A percentile compares a stretch with the other conserved stretches of the same genome.
phyloP scores from a whole-genome alignment of 257 asterid species.

The Perilla frutescens region DNA sequence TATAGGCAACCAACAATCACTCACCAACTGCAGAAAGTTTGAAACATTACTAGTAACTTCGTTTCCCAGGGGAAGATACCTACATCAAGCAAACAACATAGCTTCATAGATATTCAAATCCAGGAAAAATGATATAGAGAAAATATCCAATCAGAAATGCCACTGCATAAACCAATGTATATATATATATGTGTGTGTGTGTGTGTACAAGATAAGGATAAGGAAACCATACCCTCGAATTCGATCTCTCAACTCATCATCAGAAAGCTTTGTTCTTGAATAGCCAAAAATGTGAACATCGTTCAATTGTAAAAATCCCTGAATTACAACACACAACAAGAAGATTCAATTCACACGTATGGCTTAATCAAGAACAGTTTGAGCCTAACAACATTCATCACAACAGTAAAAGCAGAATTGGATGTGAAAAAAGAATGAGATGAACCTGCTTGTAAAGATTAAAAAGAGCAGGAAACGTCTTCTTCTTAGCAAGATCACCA shows the following conservation, averaged over 20 bases:
- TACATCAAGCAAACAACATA: constrained; percentile 33
- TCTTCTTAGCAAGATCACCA: constrained; percentile 99
- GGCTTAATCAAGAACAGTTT: no score
- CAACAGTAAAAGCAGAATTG: no score
- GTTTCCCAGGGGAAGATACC: constrained; percentile 70
- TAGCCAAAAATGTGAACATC: constrained; percentile 97
- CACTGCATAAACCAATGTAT: no score
- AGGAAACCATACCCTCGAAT: constrained; percentile 66
- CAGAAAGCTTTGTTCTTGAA: constrained; percentile 88
- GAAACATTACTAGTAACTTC: constrained; percentile 52
- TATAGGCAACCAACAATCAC: constrained; percentile 34
- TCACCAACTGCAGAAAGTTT: constrained; percentile 80
- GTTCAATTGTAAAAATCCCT: constrained; percentile 81
- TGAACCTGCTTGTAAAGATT: constrained; percentile 90
- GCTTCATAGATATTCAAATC: background rate
- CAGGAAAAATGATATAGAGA: no score
- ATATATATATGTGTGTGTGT: no score
- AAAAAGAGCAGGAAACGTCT: constrained; percentile 96
- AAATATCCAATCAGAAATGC: no score
- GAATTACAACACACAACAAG: constrained; percentile 16
- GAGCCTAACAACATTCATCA: no score
- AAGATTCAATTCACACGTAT: background rate
- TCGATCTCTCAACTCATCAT: constrained; percentile 78
- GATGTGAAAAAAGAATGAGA: background rate
- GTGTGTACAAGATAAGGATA: background rate